phyloP scores from a whole-genome alignment of 345 rosid species.

The Salix arbutifolia region DNA sequence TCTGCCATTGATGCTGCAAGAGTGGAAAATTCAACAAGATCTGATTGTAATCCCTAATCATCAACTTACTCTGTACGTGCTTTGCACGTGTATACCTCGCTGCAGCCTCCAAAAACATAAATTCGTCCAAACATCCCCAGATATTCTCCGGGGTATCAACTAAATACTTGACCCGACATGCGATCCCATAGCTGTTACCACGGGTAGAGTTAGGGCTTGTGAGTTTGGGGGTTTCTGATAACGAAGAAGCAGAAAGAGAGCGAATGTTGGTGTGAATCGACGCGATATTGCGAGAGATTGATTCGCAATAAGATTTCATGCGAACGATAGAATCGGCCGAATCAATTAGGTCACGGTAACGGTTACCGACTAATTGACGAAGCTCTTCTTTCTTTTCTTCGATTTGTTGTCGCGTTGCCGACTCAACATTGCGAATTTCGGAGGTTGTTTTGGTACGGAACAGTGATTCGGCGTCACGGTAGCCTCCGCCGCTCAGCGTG shows the following conservation, averaged over 20 bases:
- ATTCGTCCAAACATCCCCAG: conserved; percentile 94
- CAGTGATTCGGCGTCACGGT: conserved; percentile 79
- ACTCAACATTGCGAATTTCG: conserved; percentile 76
- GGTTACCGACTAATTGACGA: conserved; percentile 78
- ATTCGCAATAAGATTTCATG: conserved; percentile 77
- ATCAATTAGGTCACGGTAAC: conserved; percentile 91
- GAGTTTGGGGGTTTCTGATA: conserved; percentile 46
- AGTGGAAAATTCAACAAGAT: conserved; percentile 74
- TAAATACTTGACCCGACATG: conserved; percentile 84
- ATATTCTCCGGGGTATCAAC: conserved; percentile 94
- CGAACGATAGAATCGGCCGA: conserved; percentile 87
- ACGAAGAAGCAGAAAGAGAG: conserved; percentile 57
- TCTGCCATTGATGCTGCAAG: conserved; percentile 95
- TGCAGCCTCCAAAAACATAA: conserved; percentile 82
- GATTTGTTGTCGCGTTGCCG: conserved; percentile 67
- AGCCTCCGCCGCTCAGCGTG: conserved; percentile 43
- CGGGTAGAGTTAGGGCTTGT: conserved; percentile 30
- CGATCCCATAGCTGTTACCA: conserved; percentile 56
- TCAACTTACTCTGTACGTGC: conserved; percentile 61
- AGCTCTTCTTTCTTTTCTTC: conserved; percentile 94
- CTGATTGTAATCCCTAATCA: conserved; percentile 39
- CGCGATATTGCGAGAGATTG: conserved; percentile 62
- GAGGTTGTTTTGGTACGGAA: conserved; percentile 70
- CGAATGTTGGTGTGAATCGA: conserved; percentile 55
- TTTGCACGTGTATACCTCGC: conserved; percentile 75